phyloP scores from a whole-genome alignment of 2,329 filamentous ascomycete genomes.

The Metarhizium robertsii region DNA sequence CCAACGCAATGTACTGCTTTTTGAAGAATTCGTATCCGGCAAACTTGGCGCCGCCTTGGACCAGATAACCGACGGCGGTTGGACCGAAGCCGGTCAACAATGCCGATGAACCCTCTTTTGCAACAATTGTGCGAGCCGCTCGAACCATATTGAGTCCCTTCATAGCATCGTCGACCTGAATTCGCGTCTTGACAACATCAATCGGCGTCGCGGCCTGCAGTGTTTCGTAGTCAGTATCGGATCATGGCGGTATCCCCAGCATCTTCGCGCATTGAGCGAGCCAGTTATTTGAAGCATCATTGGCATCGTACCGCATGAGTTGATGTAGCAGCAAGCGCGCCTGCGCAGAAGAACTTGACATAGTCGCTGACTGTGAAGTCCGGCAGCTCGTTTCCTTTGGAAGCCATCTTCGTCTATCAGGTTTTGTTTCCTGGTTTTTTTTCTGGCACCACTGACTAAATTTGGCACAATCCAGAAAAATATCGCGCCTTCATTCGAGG shows the following conservation, averaged over 20 bases:
- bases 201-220: conserved; percentile 43
- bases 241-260: neutral
- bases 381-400: conserved; percentile 22
- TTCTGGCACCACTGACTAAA: too few relatives aligned
- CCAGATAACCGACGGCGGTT: conserved; percentile 79
- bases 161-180: conserved; percentile 78
- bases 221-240: conserved; percentile 2
- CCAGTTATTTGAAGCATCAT: neutral
- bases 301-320: conserved; percentile 37
- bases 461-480: neutral
- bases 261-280: neutral
- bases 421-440: too few relatives aligned
- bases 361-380: conserved; percentile 35
- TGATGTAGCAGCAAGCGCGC: conserved; percentile 40
- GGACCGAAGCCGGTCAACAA: conserved; percentile 78
- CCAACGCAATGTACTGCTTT: conserved; percentile 66
- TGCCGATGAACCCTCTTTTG: conserved; percentile 68
- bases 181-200: conserved; percentile 78
- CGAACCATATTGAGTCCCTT: conserved; percentile 79
- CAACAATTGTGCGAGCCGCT: conserved; percentile 69
- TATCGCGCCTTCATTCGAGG: neutral
- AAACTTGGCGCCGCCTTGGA: conserved; percentile 86
- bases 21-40: conserved; percentile 93
- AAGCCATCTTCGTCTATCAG: conserved; percentile 11
- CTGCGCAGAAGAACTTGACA: conserved; percentile 43